A percentile compares a stretch with the other conserved stretches of the same genome.
Conservation (phyloP, 2,329 filamentous ascomycete genomes). For the Pseudogymnoascus sp. region DNA sequence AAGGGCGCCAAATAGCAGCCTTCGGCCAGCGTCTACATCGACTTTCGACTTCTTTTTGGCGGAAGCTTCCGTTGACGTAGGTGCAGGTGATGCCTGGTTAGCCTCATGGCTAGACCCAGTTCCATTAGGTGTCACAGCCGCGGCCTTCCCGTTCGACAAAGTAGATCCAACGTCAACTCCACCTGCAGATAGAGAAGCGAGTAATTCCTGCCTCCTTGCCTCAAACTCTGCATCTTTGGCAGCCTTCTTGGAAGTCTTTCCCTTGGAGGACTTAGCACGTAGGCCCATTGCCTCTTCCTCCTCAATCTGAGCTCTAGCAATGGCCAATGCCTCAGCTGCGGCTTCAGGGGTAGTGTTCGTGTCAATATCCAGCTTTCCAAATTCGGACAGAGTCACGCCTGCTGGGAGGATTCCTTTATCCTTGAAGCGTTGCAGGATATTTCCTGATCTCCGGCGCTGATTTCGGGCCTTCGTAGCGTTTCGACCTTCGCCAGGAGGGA, state of each 20-base stretch:
- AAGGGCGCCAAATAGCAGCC: slow-evolving; percentile 64
- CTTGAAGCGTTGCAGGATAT: slow-evolving; percentile 44
- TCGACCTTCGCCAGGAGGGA: slow-evolving; percentile 42
- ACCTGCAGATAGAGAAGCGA: slow-evolving; percentile 42
- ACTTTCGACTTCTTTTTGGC: not conserved
- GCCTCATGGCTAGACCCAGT: not conserved
- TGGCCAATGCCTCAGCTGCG: slow-evolving; percentile 17
- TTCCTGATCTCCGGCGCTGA: slow-evolving; percentile 40
- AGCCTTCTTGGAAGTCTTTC: slow-evolving; percentile 11
- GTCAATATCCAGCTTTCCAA: slow-evolving; percentile 31
- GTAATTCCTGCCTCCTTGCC: slow-evolving; percentile 40
- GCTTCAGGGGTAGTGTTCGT: slow-evolving; percentile 19
- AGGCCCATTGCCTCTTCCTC: slow-evolving; percentile 4
- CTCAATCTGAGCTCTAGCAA: slow-evolving; percentile 16
- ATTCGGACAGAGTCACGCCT: slow-evolving; percentile 41
- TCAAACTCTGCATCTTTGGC: slow-evolving; percentile 37
- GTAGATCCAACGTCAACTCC: slow-evolving; percentile 42
- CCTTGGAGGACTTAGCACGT: not conserved
- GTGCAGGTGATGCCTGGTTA: not conserved
- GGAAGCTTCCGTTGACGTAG: not conserved
- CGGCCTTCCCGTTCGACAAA: slow-evolving; percentile 6
- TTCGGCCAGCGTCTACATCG: slow-evolving; percentile 30
- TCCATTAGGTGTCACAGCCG: not conserved
- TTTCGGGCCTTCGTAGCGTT: slow-evolving; percentile 47
- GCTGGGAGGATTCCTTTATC: slow-evolving; percentile 41